Evolutionary conservation across 1,139 yeast species (phyloP).

Genomic region (Sugiyamaella grinbergsii): DNA sequence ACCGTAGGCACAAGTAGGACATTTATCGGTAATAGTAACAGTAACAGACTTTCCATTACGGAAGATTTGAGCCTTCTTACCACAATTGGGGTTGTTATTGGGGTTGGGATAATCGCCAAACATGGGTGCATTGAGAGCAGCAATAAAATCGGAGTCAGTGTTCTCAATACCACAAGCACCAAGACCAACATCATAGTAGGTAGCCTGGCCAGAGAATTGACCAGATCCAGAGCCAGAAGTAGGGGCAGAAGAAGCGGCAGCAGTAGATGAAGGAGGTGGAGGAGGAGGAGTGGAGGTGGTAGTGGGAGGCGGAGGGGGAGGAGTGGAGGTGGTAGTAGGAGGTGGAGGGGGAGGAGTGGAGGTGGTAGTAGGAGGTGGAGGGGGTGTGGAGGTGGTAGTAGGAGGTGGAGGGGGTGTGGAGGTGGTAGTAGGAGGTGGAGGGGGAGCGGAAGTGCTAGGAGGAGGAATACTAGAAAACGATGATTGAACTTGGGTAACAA

Average conservation of each 20-base stretch:
- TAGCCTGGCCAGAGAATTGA: slow-evolving; percentile 55
- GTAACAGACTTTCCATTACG: slow-evolving; percentile 50
- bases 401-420: slow-evolving; percentile 24
- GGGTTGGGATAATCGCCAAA: slow-evolving; percentile 42
- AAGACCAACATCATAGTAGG: slow-evolving; percentile 58
- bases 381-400: slow-evolving; percentile 23
- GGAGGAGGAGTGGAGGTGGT: slow-evolving; percentile 32
- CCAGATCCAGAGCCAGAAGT: slow-evolving; percentile 23
- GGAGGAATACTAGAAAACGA: slow-evolving; percentile 26
- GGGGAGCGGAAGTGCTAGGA: slow-evolving; percentile 23
- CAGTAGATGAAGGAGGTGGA: slow-evolving; percentile 22
- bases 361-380: slow-evolving; percentile 24
- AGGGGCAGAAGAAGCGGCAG: slow-evolving; percentile 23
- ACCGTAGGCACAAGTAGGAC: slow-evolving; percentile 52
- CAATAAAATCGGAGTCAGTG: slow-evolving; percentile 53
- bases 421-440: slow-evolving; percentile 22
- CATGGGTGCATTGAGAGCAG: slow-evolving; percentile 44
- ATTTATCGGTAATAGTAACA: slow-evolving; percentile 57
- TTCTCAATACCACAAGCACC: slow-evolving; percentile 63
- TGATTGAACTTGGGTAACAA: slow-evolving; percentile 24
- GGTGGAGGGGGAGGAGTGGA: slow-evolving; percentile 22
- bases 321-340: slow-evolving; percentile 24
- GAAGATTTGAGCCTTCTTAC: slow-evolving; percentile 49
- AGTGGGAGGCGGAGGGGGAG: slow-evolving; percentile 24
- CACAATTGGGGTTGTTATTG: slow-evolving; percentile 52